A percentile compares a stretch with the other conserved stretches of the same genome.
These are phyloP conservation scores for Monosporascus ibericus DNA, from an alignment of 2,329 filamentous ascomycete genomes.

Conservation along the genomic window DNA sequence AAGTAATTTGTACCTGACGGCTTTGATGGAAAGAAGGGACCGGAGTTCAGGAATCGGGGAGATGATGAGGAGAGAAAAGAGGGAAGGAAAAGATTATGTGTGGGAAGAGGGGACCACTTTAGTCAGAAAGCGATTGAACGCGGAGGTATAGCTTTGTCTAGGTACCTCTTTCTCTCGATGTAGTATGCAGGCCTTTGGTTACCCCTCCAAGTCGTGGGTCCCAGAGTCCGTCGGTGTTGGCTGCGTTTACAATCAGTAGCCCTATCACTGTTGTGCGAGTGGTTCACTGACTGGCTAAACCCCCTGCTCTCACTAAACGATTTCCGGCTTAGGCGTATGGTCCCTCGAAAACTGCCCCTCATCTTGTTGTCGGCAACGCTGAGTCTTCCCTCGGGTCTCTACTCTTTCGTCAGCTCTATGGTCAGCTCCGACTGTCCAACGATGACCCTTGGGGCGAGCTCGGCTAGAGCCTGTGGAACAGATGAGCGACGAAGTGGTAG, in stretches of 20 bases:
- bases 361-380: neutral
- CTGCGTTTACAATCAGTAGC: neutral
- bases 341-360: constrained; percentile 17
- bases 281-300: constrained; percentile 6
- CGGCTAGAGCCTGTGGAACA: too few relatives aligned
- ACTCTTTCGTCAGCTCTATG: too few relatives aligned
- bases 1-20: constrained; percentile 1
- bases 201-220: neutral
- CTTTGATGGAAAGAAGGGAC: constrained; percentile 18
- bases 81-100: constrained; percentile 8
- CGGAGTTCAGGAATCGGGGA: constrained; percentile 15
- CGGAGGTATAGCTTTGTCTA: too few relatives aligned
- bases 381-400: neutral
- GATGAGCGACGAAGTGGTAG: too few relatives aligned
- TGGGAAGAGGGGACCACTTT: constrained; percentile 18
- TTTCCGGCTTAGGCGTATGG: constrained; percentile 12
- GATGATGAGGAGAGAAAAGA: neutral
- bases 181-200: too few relatives aligned
- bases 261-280: neutral
- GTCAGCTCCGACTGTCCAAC: neutral
- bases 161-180: too few relatives aligned
- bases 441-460: too few relatives aligned
- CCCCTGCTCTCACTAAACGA: constrained; percentile 8
- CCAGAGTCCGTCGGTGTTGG: neutral
- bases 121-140: constrained; percentile 21